Evolutionary conservation across 2,329 filamentous ascomycete species (phyloP), one percentile per base, ranked within the genome.

Genomic region (Colletotrichum sublineola): DNA sequence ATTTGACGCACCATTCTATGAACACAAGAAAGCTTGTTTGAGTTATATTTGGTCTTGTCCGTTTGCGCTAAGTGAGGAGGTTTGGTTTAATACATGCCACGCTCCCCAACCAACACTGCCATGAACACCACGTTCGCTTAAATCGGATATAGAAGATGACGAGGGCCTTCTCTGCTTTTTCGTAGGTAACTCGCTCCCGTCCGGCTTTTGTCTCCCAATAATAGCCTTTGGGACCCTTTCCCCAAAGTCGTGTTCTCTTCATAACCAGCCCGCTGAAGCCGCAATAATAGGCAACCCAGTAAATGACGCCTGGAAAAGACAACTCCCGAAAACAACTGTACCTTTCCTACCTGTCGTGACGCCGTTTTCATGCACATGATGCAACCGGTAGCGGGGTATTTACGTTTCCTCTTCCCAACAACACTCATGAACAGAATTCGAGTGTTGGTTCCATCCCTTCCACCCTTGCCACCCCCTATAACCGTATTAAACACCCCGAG

Each of bases 281-380:
- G 53, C 38, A 33, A 56, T 31, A 6, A 42, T 53, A 46, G 55
- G 29, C 55, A 56, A 40, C 31, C 50, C 24, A 46, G 20, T 56
- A 68, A 68, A 68, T 63, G 38, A 55, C 20, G 40, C 40, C 57
- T n/a, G 31, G 14, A 58, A 40, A 38, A 52, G 24, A 38, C 31
- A 70, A 48, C 40, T 46, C 63, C 53, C 14, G 31, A 18, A 66
- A 67, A 61, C 64, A 61, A 40, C 36, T 46, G 36, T 66, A 55
- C 44, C 33, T 44, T 58, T 60, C 42, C 40, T 11, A 56, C 40
- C 53, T 56, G 42, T 60, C 56, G 40, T 65, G 67, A 73, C 71
- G 71, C 71, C 68, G 42, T 71, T 73, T 63, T 50, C 68, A 73
- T 73, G 68, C 68, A 71, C 52, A 63, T 73, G 52, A 74, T 44